Percentiles rank a stretch among this genome's conserved stretches.
Evolutionary conservation across 345 rosid species (phyloP).

Genomic region (Lepidium aucheri): DNA sequence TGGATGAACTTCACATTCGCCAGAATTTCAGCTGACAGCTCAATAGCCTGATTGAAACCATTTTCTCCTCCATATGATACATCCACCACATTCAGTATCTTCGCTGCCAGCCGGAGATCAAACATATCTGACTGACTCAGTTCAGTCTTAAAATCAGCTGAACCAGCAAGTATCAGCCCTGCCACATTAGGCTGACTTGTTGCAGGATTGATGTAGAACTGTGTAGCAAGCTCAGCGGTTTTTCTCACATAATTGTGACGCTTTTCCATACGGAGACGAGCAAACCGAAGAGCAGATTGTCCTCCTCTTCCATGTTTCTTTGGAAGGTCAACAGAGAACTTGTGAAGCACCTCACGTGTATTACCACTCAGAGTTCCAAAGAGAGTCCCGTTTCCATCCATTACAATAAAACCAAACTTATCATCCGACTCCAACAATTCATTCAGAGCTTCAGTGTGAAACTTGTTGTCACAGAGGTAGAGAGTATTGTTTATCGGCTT

Average conservation of each 20-base stretch:
- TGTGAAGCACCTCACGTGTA: constrained; percentile 33
- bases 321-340: constrained; percentile 36
- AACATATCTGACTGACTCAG: constrained; percentile 30
- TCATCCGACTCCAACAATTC: constrained; percentile 15
- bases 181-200: constrained; percentile 15
- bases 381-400: constrained; percentile 39
- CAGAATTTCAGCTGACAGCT: constrained; percentile 28
- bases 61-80: constrained; percentile 17
- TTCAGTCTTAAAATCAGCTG: constrained; percentile 33
- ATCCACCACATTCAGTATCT: constrained; percentile 26
- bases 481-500: constrained; percentile 32
- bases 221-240: constrained; percentile 32
- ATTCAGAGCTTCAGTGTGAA: constrained; percentile 16
- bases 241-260: constrained; percentile 36
- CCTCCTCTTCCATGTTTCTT: constrained; percentile 46
- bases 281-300: constrained; percentile 39
- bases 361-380: constrained; percentile 37
- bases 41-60: constrained; percentile 30
- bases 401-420: constrained; percentile 24
- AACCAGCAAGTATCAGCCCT: constrained; percentile 30
- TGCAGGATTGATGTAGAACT: constrained; percentile 23
- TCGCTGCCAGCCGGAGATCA: constrained; percentile 27
- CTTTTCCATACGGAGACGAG: constrained; percentile 29
- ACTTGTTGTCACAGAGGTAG: constrained; percentile 33
- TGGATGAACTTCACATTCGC: constrained; percentile 26